Conservation (phyloP, 306 rosid genomes). For the Vicia villosa region DNA sequence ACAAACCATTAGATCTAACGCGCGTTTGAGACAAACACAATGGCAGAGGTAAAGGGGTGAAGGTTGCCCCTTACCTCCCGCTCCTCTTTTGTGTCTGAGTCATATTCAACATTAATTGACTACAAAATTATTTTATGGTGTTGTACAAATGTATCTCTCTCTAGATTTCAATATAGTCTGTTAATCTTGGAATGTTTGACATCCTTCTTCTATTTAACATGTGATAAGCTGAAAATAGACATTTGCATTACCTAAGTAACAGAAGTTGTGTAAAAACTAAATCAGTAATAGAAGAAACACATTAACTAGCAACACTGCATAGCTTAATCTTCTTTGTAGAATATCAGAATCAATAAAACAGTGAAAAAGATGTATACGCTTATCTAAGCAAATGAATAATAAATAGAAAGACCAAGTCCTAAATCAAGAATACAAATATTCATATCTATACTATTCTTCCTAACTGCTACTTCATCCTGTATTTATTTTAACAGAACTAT, state of each 20-base stretch:
- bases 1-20: too few relatives aligned
- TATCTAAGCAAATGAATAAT: not conserved
- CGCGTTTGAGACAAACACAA: too few relatives aligned
- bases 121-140: too few relatives aligned
- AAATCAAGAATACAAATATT: not conserved
- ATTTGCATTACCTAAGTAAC: not conserved
- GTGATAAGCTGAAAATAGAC: not conserved
- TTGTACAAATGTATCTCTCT: too few relatives aligned
- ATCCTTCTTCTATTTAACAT: not conserved
- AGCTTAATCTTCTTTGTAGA: not conserved
- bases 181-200: not conserved
- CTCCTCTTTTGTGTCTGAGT: too few relatives aligned
- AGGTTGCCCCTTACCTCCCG: too few relatives aligned
- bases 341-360: not conserved
- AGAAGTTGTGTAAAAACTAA: not conserved
- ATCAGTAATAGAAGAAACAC: not conserved
- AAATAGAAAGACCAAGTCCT: not conserved
- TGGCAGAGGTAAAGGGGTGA: too few relatives aligned
- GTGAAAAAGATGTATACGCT: not conserved
- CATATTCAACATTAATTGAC: too few relatives aligned
- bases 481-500: slow-evolving; percentile 5
- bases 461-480: not conserved
- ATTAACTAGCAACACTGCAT: not conserved
- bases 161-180: not conserved
- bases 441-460: not conserved